phyloP scores from a whole-genome alignment of 2,329 filamentous ascomycete genomes.

The Cryphonectria parasitica region DNA sequence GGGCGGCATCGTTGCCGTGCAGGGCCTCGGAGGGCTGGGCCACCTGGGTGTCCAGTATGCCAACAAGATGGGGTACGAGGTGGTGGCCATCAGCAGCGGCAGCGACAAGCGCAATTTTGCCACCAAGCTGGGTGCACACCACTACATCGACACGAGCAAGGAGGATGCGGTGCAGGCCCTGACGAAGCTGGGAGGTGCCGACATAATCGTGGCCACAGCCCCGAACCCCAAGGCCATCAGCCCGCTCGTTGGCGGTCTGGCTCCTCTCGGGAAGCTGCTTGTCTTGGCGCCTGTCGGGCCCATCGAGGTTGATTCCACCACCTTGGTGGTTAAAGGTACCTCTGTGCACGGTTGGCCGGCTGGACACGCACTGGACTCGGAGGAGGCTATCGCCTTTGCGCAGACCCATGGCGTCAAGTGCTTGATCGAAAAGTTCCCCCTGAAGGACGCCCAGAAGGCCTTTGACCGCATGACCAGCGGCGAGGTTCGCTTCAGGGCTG shows the following conservation, averaged over 20 bases:
- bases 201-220: constrained; percentile 64
- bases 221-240: constrained; percentile 61
- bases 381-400: constrained; percentile 69
- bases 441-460: constrained; percentile 52
- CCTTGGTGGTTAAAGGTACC: constrained; percentile 53
- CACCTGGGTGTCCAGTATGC: constrained; percentile 80
- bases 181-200: constrained; percentile 61
- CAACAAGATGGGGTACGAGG: constrained; percentile 73
- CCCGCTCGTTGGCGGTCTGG: constrained; percentile 56
- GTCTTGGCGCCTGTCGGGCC: constrained; percentile 56
- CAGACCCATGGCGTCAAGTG: constrained; percentile 64
- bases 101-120: constrained; percentile 72
- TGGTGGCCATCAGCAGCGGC: constrained; percentile 67
- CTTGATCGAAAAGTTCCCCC: constrained; percentile 64
- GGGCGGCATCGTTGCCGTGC: constrained; percentile 59
- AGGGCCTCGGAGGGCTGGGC: constrained; percentile 76
- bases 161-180: constrained; percentile 54
- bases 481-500: constrained; percentile 26
- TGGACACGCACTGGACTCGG: constrained; percentile 63
- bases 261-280: constrained; percentile 57
- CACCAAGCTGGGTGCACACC: constrained; percentile 60
- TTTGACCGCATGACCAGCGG: constrained; percentile 34
- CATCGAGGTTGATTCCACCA: constrained; percentile 47
- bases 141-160: constrained; percentile 61
- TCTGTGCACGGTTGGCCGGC: constrained; percentile 66